Percentiles rank a stretch among this genome's conserved stretches.
These are phyloP conservation scores for Neurospora sublineolata DNA, from an alignment of 495 filamentous ascomycete genomes.

Conservation along the genomic window DNA sequence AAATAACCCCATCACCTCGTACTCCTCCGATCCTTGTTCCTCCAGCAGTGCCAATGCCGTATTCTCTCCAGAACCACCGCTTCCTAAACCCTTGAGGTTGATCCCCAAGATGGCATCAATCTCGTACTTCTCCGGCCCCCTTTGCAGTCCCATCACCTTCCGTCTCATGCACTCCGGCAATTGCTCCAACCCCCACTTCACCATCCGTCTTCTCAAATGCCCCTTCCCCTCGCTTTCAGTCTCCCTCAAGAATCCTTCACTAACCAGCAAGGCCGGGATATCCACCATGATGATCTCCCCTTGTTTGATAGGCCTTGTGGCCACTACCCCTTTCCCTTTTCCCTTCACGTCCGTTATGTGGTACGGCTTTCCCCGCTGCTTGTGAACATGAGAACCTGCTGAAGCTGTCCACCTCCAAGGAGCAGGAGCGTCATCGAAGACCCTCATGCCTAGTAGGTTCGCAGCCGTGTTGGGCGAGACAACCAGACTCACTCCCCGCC, in stretches of 20 bases:
- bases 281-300: no score
- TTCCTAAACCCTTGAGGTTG: slow-evolving; percentile 24
- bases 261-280: slow-evolving; percentile 7
- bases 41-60: background rate
- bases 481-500: slow-evolving; percentile 21
- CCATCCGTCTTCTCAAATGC: slow-evolving; percentile 18
- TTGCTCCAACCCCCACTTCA: slow-evolving; percentile 24
- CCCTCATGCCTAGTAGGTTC: slow-evolving; percentile 16
- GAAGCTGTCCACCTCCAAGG: no score
- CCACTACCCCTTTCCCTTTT: no score
- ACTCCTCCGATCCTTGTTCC: rapidly evolving
- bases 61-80: background rate
- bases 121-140: slow-evolving; percentile 16
- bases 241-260: slow-evolving; percentile 20
- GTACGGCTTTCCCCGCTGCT: no score
- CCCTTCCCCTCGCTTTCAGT: slow-evolving; percentile 3
- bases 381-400: no score
- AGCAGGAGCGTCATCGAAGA: slow-evolving; percentile 17
- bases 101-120: slow-evolving; percentile 30
- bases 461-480: slow-evolving; percentile 16
- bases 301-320: no score
- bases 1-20: slow-evolving; percentile 25
- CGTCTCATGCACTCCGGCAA: slow-evolving; percentile 21
- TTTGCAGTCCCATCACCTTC: slow-evolving; percentile 14
- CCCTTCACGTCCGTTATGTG: no score